Conservation (phyloP, 148 eudicot genomes). For the Tetragonia tetragonoides region DNA sequence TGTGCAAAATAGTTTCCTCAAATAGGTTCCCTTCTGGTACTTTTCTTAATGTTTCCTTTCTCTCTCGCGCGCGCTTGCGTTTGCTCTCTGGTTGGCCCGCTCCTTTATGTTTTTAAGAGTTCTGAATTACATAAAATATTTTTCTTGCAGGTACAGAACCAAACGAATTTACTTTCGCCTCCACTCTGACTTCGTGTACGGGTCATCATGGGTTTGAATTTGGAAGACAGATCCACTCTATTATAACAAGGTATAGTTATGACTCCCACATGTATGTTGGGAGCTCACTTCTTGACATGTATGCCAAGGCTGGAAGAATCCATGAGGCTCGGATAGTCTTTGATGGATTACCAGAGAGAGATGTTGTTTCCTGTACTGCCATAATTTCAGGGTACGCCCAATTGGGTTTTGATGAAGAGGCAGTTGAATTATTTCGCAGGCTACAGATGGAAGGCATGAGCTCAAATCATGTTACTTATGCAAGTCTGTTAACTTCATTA, state of each 20-base stretch:
- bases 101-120: no score
- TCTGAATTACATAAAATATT: conserved; percentile 14
- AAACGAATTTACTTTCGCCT: conserved; percentile 83
- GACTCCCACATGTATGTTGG: conserved; percentile 79
- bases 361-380: conserved; percentile 91
- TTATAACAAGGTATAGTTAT: conserved; percentile 41
- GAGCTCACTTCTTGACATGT: conserved; percentile 94
- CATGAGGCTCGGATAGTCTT: conserved; percentile 64
- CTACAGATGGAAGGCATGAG: conserved; percentile 61
- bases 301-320: conserved; percentile 74
- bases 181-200: conserved; percentile 64
- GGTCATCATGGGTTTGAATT: conserved; percentile 38
- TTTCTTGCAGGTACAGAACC: conserved; percentile 64
- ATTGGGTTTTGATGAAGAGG: conserved; percentile 74
- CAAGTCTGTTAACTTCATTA: conserved; percentile 67
- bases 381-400: conserved; percentile 87
- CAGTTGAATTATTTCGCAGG: conserved; percentile 55
- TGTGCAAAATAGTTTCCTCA: no score
- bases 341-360: conserved; percentile 61
- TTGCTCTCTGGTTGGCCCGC: no score
- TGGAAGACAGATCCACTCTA: conserved; percentile 83
- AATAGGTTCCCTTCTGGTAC: no score
- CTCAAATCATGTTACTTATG: conserved; percentile 78
- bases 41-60: no score
- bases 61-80: no score